Evolutionary conservation across 2,329 filamentous ascomycete genomes (phyloP).

Genomic region (Aspergillus brunneoviolaceus): DNA sequence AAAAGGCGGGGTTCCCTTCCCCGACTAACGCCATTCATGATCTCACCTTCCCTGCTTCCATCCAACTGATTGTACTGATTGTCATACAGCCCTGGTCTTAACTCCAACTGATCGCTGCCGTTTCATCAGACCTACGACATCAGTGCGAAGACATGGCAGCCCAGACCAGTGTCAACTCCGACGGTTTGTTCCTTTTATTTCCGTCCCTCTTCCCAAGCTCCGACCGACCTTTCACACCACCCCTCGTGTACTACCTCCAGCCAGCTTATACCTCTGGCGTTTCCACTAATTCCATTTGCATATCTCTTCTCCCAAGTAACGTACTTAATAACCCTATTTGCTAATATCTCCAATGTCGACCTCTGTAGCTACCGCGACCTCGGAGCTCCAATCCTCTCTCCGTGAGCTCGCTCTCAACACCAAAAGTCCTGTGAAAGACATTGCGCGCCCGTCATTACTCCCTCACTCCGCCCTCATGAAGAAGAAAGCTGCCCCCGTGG

Average conservation of each 20-base stretch:
- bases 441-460: constrained; percentile 23
- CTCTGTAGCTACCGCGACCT: constrained; percentile 17
- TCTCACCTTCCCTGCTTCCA: constrained; percentile 13
- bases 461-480: constrained; percentile 20
- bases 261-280: background rate
- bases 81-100: background rate
- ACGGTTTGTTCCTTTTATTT: constrained; percentile 19
- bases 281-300: background rate
- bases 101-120: constrained; percentile 6
- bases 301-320: background rate
- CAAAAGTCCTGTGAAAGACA: constrained; percentile 30
- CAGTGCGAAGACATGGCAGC: constrained; percentile 11
- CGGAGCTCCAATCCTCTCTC: constrained; percentile 35
- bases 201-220: background rate
- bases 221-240: background rate
- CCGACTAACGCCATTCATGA: constrained; percentile 25
- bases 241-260: background rate
- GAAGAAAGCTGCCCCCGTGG: constrained; percentile 51
- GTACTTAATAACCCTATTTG: background rate
- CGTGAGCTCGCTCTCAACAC: constrained; percentile 31
- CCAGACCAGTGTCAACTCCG: constrained; percentile 12
- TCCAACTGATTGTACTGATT: background rate
- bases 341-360: constrained; percentile 20
- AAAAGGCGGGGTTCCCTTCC: constrained; percentile 17
- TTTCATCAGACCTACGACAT: background rate